A percentile compares a stretch with the other conserved stretches of the same genome.
Conservation (phyloP, 2,329 filamentous ascomycete genomes). For the Gaeumannomyces tritici region DNA sequence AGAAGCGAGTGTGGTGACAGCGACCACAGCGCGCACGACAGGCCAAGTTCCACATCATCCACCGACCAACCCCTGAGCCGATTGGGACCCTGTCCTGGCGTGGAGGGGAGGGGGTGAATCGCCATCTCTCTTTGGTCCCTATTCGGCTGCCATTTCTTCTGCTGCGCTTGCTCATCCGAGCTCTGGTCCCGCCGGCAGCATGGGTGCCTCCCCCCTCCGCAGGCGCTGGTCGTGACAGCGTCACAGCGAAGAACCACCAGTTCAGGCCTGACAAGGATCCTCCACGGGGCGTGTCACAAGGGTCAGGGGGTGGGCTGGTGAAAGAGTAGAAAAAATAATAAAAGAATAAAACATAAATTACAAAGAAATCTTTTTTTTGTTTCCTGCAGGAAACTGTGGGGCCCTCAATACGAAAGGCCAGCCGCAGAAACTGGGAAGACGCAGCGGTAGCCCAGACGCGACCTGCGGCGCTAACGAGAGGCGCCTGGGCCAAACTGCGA, state of each 20-base stretch:
- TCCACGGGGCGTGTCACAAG: background rate
- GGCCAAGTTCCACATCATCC: background rate
- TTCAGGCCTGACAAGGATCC: background rate
- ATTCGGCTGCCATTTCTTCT: background rate
- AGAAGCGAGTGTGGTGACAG: background rate
- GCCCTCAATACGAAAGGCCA: background rate
- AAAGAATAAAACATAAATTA: too few relatives aligned
- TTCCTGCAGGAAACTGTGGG: background rate
- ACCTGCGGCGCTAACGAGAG: background rate
- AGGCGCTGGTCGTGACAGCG: background rate
- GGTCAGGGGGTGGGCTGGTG: background rate
- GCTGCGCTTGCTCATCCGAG: background rate
- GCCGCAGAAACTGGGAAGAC: background rate
- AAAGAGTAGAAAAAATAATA: background rate
- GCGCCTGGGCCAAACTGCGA: background rate
- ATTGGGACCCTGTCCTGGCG: background rate
- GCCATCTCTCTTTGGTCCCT: background rate
- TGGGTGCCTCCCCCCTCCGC: background rate
- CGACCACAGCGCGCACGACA: background rate
- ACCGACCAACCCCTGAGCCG: background rate
- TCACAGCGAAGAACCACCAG: background rate
- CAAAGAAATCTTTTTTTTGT: background rate
- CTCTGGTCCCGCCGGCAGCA: background rate
- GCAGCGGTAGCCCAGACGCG: background rate
- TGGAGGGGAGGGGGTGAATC: background rate